A percentile compares a stretch with the other conserved stretches of the same genome.
Evolutionary conservation across 2,329 filamentous ascomycete genomes (phyloP).

Genomic region (Fusarium succisae): DNA sequence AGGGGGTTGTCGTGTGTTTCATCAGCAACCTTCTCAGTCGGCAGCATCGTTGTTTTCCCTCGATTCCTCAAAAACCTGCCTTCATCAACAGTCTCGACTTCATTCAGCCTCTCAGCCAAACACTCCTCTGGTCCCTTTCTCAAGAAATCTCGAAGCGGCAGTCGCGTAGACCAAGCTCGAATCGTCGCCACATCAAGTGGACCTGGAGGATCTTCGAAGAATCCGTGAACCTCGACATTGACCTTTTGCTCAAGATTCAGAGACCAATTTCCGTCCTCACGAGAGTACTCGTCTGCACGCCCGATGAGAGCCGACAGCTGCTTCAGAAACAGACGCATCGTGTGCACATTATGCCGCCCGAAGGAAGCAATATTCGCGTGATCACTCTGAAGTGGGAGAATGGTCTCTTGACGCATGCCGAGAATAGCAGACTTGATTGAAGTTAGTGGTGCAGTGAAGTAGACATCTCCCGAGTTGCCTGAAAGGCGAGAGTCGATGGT

Average conservation of each 20-base stretch:
- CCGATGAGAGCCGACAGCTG: slow-evolving; percentile 48
- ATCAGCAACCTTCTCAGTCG: background rate
- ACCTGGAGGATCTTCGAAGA: slow-evolving; percentile 64
- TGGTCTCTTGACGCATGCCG: slow-evolving; percentile 60
- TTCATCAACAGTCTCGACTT: slow-evolving; percentile 47
- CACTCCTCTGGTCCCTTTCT: slow-evolving; percentile 64
- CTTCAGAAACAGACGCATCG: slow-evolving; percentile 53
- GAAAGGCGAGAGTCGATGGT: slow-evolving; percentile 68
- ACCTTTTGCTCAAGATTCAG: slow-evolving; percentile 62
- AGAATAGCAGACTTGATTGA: slow-evolving; percentile 66
- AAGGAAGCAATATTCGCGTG: slow-evolving; percentile 66
- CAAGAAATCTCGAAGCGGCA: slow-evolving; percentile 64
- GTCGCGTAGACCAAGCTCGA: slow-evolving; percentile 60
- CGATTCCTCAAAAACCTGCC: slow-evolving; percentile 43
- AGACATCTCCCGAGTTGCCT: slow-evolving; percentile 56
- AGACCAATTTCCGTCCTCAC: slow-evolving; percentile 51
- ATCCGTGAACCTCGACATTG: slow-evolving; percentile 65
- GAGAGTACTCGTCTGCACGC: slow-evolving; percentile 46
- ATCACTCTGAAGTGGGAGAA: slow-evolving; percentile 63
- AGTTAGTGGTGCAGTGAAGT: slow-evolving; percentile 67
- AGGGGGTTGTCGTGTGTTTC: slow-evolving; percentile 45
- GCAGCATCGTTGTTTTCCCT: slow-evolving; percentile 42
- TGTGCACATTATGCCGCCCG: slow-evolving; percentile 59
- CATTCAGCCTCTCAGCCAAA: slow-evolving; percentile 61
- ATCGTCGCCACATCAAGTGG: slow-evolving; percentile 49